Conservation (phyloP, 2,329 filamentous ascomycete species). For the Fusarium poae region DNA sequence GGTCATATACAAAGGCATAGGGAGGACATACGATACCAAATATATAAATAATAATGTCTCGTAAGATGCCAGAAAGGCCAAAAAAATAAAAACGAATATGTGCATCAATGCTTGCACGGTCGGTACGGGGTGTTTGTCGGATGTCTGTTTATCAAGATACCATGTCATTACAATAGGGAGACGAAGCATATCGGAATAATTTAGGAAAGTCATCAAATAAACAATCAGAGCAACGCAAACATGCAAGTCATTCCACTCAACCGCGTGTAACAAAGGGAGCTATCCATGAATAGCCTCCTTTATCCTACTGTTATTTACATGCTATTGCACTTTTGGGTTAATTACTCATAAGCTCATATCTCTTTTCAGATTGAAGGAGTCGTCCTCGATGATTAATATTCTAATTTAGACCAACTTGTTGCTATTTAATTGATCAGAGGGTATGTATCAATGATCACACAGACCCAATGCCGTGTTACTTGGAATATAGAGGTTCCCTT, state of each 20-base stretch:
- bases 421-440: background rate
- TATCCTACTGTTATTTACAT: too few relatives aligned
- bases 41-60: constrained; percentile 38
- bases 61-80: constrained; percentile 30
- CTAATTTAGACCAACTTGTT: background rate
- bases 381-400: constrained; percentile 33
- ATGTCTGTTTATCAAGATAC: constrained; percentile 45
- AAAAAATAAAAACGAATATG: constrained; percentile 13
- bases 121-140: constrained; percentile 37
- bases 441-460: background rate
- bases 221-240: too few relatives aligned
- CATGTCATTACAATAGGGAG: constrained; percentile 38
- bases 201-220: too few relatives aligned
- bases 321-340: too few relatives aligned
- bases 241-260: too few relatives aligned
- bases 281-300: too few relatives aligned
- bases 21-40: constrained; percentile 13
- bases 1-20: background rate
- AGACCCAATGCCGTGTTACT: background rate
- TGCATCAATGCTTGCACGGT: constrained; percentile 26
- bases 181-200: constrained; percentile 37
- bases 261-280: too few relatives aligned
- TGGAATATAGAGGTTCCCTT: constrained; percentile 16
- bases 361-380: too few relatives aligned
- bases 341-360: too few relatives aligned